These are phyloP conservation scores for Microstroma glucosiphilum DNA, from an alignment of 1,284 basidiomycete genomes.

Conservation along the genomic window DNA sequence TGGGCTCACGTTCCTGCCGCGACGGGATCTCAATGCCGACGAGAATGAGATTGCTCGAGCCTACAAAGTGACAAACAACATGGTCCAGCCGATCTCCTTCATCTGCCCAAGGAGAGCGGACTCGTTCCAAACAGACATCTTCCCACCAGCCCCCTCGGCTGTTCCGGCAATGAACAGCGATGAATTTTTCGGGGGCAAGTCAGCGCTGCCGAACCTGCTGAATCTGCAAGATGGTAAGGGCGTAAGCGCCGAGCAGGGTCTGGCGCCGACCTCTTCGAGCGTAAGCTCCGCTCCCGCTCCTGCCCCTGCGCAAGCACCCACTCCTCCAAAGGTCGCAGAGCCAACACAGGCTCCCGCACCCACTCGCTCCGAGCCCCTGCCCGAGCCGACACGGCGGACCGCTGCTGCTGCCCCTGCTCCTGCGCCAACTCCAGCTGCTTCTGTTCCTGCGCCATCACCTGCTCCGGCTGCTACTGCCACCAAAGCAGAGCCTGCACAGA, in stretches of 20 bases:
- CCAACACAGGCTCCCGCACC: slow-evolving; percentile 12
- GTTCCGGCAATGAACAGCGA: slow-evolving; percentile 72
- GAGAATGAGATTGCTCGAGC: slow-evolving; percentile 94
- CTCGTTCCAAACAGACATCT: slow-evolving; percentile 87
- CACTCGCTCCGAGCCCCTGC: slow-evolving; percentile 13
- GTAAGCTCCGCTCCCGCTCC: slow-evolving; percentile 11
- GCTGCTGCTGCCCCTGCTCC: slow-evolving; percentile 6
- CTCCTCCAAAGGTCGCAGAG: background rate
- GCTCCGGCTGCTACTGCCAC: slow-evolving; percentile 3
- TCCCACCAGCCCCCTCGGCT: slow-evolving; percentile 75
- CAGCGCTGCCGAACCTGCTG: slow-evolving; percentile 60
- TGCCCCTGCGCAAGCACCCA: slow-evolving; percentile 12
- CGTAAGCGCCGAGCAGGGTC: slow-evolving; percentile 5
- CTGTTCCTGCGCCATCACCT: slow-evolving; percentile 6
- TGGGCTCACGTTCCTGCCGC: slow-evolving; percentile 90
- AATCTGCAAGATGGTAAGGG: slow-evolving; percentile 52
- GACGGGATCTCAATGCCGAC: slow-evolving; percentile 74
- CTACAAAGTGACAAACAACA: slow-evolving; percentile 74
- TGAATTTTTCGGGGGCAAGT: slow-evolving; percentile 72
- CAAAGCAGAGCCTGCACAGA: background rate
- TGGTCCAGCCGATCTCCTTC: slow-evolving; percentile 83
- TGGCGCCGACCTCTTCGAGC: background rate
- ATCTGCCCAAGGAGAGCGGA: slow-evolving; percentile 88
- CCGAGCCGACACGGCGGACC: slow-evolving; percentile 15
- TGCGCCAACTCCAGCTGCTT: slow-evolving; percentile 12